phyloP scores from a whole-genome alignment of 1,284 basidiomycete genomes.

The Amylostereum areolatum region DNA sequence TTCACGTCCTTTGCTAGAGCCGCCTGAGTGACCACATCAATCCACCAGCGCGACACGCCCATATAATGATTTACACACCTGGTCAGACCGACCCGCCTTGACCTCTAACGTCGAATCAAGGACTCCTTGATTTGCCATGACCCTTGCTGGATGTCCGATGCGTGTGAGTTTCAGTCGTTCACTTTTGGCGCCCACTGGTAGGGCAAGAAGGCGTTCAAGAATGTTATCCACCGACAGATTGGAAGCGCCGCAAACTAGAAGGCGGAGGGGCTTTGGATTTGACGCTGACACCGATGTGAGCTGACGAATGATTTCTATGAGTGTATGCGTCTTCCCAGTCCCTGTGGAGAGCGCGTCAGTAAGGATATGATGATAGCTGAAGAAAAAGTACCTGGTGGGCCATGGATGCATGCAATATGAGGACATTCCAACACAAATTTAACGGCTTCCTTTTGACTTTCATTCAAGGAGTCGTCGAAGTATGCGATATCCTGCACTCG shows the following conservation, averaged over 20 bases:
- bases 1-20: conserved; percentile 83
- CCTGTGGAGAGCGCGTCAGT: conserved; percentile 31
- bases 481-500: conserved; percentile 47
- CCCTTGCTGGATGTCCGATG: conserved; percentile 89
- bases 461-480: conserved; percentile 75
- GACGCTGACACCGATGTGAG: conserved; percentile 47
- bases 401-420: conserved; percentile 92
- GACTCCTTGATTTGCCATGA: conserved; percentile 69
- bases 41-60: background rate
- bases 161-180: conserved; percentile 64
- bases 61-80: conserved; percentile 44
- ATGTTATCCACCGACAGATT: conserved; percentile 93
- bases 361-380: background rate
- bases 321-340: conserved; percentile 89
- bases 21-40: conserved; percentile 33
- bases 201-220: conserved; percentile 69
- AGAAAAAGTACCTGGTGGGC: conserved; percentile 73
- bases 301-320: conserved; percentile 88
- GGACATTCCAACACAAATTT: conserved; percentile 65
- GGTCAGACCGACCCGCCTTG: conserved; percentile 74
- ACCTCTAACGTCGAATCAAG: conserved; percentile 84
- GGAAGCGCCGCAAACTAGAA: conserved; percentile 88
- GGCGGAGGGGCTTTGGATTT: conserved; percentile 44
- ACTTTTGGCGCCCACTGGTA: conserved; percentile 41
- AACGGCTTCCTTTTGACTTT: conserved; percentile 80